A percentile compares a stretch with the other conserved stretches of the same genome.
Evolutionary conservation across 176 grass and related monocot species (phyloP).

Genomic region (Triticum urartu): DNA sequence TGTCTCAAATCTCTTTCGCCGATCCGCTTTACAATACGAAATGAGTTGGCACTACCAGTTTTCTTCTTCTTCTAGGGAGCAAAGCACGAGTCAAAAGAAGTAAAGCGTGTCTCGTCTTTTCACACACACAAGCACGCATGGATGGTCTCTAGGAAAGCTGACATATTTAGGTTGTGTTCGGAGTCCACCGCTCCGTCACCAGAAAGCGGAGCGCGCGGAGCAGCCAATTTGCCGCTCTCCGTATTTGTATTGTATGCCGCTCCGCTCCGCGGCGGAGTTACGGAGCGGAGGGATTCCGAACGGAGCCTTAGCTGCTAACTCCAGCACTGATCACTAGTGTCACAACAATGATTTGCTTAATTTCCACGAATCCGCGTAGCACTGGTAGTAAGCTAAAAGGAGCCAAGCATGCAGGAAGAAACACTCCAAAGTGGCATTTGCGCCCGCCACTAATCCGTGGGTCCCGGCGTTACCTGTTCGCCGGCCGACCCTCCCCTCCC

Average conservation of each 20-base stretch:
- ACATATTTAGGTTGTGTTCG: not conserved
- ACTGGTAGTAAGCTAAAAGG: not conserved
- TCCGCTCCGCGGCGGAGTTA: too few relatives aligned
- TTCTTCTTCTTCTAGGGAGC: not conserved
- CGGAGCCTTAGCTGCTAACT: not conserved
- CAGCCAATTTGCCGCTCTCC: too few relatives aligned
- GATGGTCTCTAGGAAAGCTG: not conserved
- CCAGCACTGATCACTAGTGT: not conserved
- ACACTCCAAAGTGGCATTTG: not conserved
- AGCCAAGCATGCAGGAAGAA: not conserved
- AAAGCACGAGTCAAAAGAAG: not conserved
- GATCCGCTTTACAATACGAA: not conserved
- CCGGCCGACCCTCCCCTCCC: not conserved
- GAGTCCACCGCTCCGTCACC: too few relatives aligned
- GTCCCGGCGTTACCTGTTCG: not conserved
- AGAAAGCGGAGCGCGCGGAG: too few relatives aligned
- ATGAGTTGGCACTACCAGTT: not conserved
- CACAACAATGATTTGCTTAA: not conserved
- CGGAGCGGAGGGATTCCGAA: too few relatives aligned
- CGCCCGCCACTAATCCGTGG: not conserved
- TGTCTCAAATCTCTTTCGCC: not conserved
- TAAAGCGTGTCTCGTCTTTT: not conserved
- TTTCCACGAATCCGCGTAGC: not conserved
- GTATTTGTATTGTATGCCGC: too few relatives aligned
- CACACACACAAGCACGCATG: not conserved